These are phyloP conservation scores for Verticillium nubilum DNA, from an alignment of 2,329 filamentous ascomycete genomes.

Conservation along the genomic window DNA sequence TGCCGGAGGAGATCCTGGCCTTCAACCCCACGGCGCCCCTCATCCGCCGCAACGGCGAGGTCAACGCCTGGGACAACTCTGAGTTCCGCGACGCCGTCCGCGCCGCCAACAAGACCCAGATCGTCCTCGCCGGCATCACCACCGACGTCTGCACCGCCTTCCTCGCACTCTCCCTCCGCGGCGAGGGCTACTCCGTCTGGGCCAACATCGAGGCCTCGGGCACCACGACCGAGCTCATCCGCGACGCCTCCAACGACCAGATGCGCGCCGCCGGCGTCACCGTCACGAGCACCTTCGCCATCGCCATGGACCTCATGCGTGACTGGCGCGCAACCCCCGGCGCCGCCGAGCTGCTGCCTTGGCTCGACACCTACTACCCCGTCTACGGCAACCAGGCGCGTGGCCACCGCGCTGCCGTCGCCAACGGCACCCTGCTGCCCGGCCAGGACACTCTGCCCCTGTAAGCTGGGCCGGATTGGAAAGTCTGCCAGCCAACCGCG, in stretches of 20 bases:
- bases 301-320: constrained; percentile 64
- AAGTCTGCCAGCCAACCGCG: background rate
- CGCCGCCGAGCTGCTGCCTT: constrained; percentile 53
- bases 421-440: constrained; percentile 52
- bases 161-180: constrained; percentile 64
- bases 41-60: constrained; percentile 64
- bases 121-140: constrained; percentile 67
- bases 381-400: constrained; percentile 60
- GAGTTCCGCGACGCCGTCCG: constrained; percentile 62
- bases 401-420: constrained; percentile 53
- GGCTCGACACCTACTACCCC: constrained; percentile 59
- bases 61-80: constrained; percentile 71
- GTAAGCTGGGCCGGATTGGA: background rate
- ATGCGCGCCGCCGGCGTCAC: constrained; percentile 56
- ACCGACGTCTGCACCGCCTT: constrained; percentile 75
- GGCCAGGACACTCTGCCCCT: constrained; percentile 37
- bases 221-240: constrained; percentile 55
- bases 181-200: constrained; percentile 68
- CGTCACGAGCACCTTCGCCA: constrained; percentile 55
- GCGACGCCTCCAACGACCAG: constrained; percentile 59
- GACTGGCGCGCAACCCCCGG: constrained; percentile 59
- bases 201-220: constrained; percentile 68
- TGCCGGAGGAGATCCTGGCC: constrained; percentile 63
- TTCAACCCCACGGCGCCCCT: constrained; percentile 63
- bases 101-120: constrained; percentile 60